These are phyloP conservation scores for Backusella luteola DNA, from an alignment of 192 early-diverging fungal species.

Conservation along the genomic window DNA sequence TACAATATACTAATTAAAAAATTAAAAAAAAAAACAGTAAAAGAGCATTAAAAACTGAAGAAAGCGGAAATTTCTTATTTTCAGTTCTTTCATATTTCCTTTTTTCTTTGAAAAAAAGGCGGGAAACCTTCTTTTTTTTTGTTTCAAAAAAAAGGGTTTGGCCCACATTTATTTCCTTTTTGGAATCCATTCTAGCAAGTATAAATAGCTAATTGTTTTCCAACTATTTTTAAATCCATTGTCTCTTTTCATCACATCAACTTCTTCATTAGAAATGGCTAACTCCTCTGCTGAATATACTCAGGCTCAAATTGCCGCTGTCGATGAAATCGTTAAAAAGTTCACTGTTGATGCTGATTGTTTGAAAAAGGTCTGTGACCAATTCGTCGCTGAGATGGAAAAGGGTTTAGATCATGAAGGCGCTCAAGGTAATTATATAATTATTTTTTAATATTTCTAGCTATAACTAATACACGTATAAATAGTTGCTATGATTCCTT, in stretches of 20 bases:
- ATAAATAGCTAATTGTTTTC: not conserved
- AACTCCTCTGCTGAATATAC: not conserved
- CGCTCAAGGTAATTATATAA: conserved; percentile 11
- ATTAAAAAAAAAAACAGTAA: not conserved
- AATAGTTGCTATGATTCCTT: conserved; percentile 81
- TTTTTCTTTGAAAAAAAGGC: not conserved
- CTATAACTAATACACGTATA: not conserved
- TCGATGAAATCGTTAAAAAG: not conserved
- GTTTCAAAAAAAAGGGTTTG: not conserved
- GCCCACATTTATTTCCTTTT: not conserved
- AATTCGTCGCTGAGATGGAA: conserved; percentile 33
- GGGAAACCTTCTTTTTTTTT: not conserved
- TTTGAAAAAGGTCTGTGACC: conserved; percentile 14
- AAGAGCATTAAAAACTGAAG: conserved; percentile 2
- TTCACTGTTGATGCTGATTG: conserved; percentile 2
- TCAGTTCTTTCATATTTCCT: conserved; percentile 1
- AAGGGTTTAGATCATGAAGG: conserved; percentile 30
- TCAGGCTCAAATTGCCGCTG: not conserved
- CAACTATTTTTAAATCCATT: not conserved
- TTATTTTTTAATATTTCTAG: not conserved
- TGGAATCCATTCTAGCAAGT: not conserved
- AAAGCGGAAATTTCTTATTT: not conserved
- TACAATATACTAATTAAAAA: not conserved
- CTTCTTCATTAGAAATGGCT: not conserved
- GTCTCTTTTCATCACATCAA: not conserved